These are phyloP conservation scores for Blastobotrys chiropterorum DNA, from an alignment of 805 yeast genomes.

Conservation along the genomic window DNA sequence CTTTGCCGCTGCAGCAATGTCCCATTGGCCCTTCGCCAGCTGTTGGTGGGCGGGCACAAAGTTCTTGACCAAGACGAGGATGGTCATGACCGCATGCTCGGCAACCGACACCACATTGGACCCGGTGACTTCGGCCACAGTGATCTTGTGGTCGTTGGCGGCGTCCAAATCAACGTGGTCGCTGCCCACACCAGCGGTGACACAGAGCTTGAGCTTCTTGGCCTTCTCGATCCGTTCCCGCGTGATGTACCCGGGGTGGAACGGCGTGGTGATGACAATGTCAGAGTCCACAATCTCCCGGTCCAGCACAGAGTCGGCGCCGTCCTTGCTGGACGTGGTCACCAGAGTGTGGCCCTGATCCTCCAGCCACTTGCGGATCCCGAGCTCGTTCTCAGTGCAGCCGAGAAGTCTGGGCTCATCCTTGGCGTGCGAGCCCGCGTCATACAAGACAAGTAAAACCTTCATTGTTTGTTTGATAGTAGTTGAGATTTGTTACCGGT, in stretches of 20 bases:
- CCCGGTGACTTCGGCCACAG: constrained; percentile 80
- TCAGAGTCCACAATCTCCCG: constrained; percentile 65
- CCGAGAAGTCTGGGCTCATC: constrained; percentile 62
- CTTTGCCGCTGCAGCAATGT: constrained; percentile 70
- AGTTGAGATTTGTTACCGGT: too few relatives aligned
- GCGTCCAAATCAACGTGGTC: constrained; percentile 73
- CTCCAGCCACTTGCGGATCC: constrained; percentile 59
- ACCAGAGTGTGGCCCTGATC: constrained; percentile 60
- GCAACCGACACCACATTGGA: constrained; percentile 77
- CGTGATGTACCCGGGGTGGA: constrained; percentile 73
- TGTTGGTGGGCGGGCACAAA: constrained; percentile 74
- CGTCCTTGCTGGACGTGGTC: constrained; percentile 65
- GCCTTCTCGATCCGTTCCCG: constrained; percentile 62
- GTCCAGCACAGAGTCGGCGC: constrained; percentile 52
- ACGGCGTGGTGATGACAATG: constrained; percentile 73
- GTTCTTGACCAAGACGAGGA: constrained; percentile 64
- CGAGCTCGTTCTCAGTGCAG: constrained; percentile 68
- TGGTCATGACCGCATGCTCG: constrained; percentile 73
- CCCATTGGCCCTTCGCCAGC: constrained; percentile 58
- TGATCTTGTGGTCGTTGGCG: constrained; percentile 54
- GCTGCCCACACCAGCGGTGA: constrained; percentile 83
- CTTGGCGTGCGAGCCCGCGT: constrained; percentile 51
- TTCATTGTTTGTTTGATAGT: too few relatives aligned
- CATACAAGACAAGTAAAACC: constrained; percentile 53
- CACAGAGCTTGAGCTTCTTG: constrained; percentile 56